Percentiles rank a stretch among this genome's conserved stretches.
These are phyloP conservation scores for Geosmithia putterillii DNA, from an alignment of 2,329 filamentous ascomycete genomes.

Conservation along the genomic window DNA sequence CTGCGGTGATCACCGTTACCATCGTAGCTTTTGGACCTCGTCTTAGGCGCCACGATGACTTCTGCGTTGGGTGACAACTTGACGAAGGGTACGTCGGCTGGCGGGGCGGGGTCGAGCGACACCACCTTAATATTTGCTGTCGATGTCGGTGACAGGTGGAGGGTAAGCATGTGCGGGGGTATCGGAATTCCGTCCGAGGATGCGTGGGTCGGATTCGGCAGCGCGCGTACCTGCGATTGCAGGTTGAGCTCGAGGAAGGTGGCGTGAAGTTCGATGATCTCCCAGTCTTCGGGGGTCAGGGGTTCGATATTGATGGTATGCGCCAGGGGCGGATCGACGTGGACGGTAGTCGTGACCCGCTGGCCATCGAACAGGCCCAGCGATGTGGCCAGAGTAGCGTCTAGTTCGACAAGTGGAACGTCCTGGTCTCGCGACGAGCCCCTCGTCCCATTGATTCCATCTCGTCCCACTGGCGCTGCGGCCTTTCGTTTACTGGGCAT, in stretches of 20 bases:
- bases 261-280: conserved; percentile 95
- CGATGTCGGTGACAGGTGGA: conserved; percentile 90
- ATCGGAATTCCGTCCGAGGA: conserved; percentile 22
- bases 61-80: conserved; percentile 92
- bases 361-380: conserved; percentile 71
- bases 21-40: conserved; percentile 56
- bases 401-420: conserved; percentile 67
- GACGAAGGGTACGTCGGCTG: conserved; percentile 63
- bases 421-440: conserved; percentile 60
- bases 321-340: conserved; percentile 80
- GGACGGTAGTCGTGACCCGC: conserved; percentile 59
- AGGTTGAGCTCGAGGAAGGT: conserved; percentile 93
- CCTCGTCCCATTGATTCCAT: conserved; percentile 53
- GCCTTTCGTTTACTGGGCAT: conserved; percentile 87
- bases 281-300: conserved; percentile 90
- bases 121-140: conserved; percentile 84
- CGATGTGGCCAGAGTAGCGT: conserved; percentile 68
- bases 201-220: conserved; percentile 70
- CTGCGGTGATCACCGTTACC: conserved; percentile 65
- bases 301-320: conserved; percentile 97
- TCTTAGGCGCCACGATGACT: conserved; percentile 93
- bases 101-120: conserved; percentile 64
- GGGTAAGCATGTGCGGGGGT: conserved; percentile 65
- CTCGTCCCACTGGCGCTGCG: conserved; percentile 59
- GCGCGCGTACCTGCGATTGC: conserved; percentile 78